Evolutionary conservation across 1,284 basidiomycete species (phyloP).

Genomic region (Mycena sp.): DNA sequence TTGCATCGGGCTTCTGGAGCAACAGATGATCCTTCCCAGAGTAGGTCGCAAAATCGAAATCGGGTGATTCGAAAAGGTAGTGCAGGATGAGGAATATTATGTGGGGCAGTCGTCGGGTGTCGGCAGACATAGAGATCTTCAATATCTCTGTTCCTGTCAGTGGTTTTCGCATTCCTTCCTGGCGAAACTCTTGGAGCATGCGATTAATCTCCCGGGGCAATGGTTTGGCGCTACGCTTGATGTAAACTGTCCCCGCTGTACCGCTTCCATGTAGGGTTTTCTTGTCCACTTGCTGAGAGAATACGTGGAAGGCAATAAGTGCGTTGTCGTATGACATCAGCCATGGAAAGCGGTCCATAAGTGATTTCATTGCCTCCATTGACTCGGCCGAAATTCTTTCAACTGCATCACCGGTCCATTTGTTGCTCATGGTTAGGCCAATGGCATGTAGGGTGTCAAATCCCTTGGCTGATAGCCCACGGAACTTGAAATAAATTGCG

Average conservation of each 20-base stretch:
- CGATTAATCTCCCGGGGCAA: conserved; percentile 16
- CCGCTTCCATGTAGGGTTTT: too few relatives aligned
- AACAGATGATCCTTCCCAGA: conserved; percentile 17
- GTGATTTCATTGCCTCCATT: conserved; percentile 4
- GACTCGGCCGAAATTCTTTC: conserved; percentile 6
- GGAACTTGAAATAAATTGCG: conserved; percentile 39
- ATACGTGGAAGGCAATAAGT: conserved; percentile 45
- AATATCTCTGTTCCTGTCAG: conserved; percentile 36
- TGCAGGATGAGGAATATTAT: too few relatives aligned
- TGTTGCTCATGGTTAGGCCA: conserved; percentile 41
- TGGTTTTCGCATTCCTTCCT: conserved; percentile 37
- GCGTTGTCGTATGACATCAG: conserved; percentile 49
- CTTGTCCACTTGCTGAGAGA: conserved; percentile 46
- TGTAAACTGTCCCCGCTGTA: conserved; percentile 46
- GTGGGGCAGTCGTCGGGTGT: conserved; percentile 28
- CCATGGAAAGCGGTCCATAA: too few relatives aligned
- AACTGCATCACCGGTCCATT: conserved; percentile 34
- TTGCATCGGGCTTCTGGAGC: conserved; percentile 36
- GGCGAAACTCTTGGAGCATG: conserved; percentile 30
- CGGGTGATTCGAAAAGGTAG: too few relatives aligned
- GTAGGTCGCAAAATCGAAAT: conserved; percentile 37
- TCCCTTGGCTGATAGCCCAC: conserved; percentile 35
- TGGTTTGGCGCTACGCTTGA: conserved; percentile 30
- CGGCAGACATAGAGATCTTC: conserved; percentile 24
- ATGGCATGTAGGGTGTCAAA: conserved; percentile 39